These are phyloP conservation scores for Trichothecium roseum DNA, from an alignment of 2,329 filamentous ascomycete genomes.

Conservation along the genomic window DNA sequence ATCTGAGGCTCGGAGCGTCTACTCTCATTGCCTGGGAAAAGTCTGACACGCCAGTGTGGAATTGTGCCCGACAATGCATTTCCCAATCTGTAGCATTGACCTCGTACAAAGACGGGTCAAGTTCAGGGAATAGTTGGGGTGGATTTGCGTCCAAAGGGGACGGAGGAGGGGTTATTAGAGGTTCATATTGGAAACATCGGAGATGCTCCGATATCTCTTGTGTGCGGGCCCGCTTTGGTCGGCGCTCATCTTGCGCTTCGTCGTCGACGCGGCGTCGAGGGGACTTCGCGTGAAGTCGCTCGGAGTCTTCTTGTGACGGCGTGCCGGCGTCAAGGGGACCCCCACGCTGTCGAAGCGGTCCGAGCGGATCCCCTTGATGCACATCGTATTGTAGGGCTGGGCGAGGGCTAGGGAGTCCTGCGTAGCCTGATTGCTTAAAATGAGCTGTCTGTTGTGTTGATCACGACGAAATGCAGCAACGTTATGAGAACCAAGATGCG, in stretches of 20 bases:
- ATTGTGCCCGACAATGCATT: constrained; percentile 5
- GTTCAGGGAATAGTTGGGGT: neutral
- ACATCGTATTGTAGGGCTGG: constrained; percentile 47
- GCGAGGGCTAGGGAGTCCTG: constrained; percentile 53
- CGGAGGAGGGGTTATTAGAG: constrained; percentile 21
- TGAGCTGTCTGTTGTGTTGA: constrained; percentile 51
- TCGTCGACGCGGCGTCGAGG: constrained; percentile 31
- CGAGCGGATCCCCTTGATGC: constrained; percentile 52
- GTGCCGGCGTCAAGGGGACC: constrained; percentile 57
- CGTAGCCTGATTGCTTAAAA: constrained; percentile 49
- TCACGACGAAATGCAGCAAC: constrained; percentile 71
- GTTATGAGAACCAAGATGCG: constrained; percentile 55
- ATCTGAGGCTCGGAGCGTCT: no score
- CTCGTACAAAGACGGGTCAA: neutral
- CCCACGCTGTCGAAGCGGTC: constrained; percentile 57
- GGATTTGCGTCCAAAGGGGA: neutral
- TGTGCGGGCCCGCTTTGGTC: constrained; percentile 30
- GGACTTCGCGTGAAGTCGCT: constrained; percentile 38
- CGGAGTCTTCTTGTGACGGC: constrained; percentile 42
- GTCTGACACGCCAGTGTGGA: no score
- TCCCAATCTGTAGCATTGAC: constrained; percentile 2
- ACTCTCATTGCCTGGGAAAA: no score
- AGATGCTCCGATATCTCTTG: constrained; percentile 49
- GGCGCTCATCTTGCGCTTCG: constrained; percentile 45
- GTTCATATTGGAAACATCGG: constrained; percentile 39